Evolutionary conservation across 331 rosid species (phyloP), one percentile per base, ranked within the genome.

Genomic region (Spiraea crenata): DNA sequence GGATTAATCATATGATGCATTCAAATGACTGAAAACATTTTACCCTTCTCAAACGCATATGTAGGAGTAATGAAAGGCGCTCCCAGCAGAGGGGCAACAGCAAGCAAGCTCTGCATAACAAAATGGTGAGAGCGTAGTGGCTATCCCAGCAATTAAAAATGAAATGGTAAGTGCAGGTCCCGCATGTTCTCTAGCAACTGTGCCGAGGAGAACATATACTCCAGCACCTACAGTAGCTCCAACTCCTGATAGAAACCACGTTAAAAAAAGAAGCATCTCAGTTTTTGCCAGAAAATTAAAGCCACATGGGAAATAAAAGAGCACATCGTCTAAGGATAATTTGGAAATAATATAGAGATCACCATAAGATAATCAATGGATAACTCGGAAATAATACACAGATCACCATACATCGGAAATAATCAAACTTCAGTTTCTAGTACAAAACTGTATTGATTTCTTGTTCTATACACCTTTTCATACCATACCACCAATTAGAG

Each of bases 161-260:
- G 95, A 90, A 62, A 88, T 39, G 9, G 92, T 77, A 67, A 90
- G 83, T 54, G 95, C 85, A 0, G 96, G 96, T 76, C 96, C 96
- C 0, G 95, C 66, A 52, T 82, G 82, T 71, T 90, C 96, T 72
- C 90, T 74, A 25, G 95, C 96, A 73, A 90, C 95, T n/a, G 95
- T 83, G 83, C 96, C 96, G 31, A 90, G 89, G 65, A 90, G 85
- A 80, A 88, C 83, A 81, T 88, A 90, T 14, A 88, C 96, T 72
- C 96, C 96, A 51, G 95, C 96, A 52, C 96, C 95, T 57, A 86
- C 88, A 49, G 96, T 90, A 48, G 95, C 78, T 48, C 97, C 97
- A 77, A 88, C 95, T 57, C 97, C 97, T 88, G 73, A 64, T 67
- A 70, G 81, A 47, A 61, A 40, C 14, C 34, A 80, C 54, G 49